Evolutionary conservation across 2,329 filamentous ascomycete genomes (phyloP).

Genomic region (Xylariales sp.): DNA sequence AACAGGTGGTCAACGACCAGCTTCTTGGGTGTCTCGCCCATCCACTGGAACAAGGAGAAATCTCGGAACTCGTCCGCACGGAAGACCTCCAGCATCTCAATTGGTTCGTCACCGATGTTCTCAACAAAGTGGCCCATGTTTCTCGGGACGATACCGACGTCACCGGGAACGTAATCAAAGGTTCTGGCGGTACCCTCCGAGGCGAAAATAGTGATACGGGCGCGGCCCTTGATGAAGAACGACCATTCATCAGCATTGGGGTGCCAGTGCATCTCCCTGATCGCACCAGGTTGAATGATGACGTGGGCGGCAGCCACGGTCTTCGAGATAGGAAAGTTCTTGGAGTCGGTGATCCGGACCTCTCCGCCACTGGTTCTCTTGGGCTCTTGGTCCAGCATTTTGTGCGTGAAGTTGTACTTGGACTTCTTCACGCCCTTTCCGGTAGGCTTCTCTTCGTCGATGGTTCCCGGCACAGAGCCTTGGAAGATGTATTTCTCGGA

Average conservation of each 20-base stretch:
- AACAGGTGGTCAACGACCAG: slow-evolving; percentile 66
- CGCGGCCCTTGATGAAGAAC: slow-evolving; percentile 69
- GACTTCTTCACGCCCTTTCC: slow-evolving; percentile 61
- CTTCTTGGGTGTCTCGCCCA: slow-evolving; percentile 65
- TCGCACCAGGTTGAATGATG: slow-evolving; percentile 64
- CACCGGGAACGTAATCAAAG: slow-evolving; percentile 70
- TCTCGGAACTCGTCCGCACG: slow-evolving; percentile 66
- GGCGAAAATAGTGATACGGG: slow-evolving; percentile 70
- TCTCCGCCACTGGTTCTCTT: slow-evolving; percentile 62
- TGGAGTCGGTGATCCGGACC: slow-evolving; percentile 71
- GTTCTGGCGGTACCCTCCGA: slow-evolving; percentile 65
- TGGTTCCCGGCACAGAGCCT: slow-evolving; percentile 58
- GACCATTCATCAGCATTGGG: slow-evolving; percentile 76
- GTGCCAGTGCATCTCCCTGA: slow-evolving; percentile 82
- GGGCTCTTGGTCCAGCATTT: slow-evolving; percentile 66
- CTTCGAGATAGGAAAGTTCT: slow-evolving; percentile 69
- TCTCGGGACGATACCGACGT: slow-evolving; percentile 71
- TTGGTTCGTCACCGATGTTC: slow-evolving; percentile 70
- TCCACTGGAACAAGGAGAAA: slow-evolving; percentile 71
- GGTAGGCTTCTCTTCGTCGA: slow-evolving; percentile 60
- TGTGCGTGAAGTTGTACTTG: slow-evolving; percentile 64
- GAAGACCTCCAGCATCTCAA: slow-evolving; percentile 75
- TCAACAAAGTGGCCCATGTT: slow-evolving; percentile 82
- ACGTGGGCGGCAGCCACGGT: slow-evolving; percentile 70
- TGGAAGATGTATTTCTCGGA: slow-evolving; percentile 75